Base-by-base conservation (phyloP, 139 green algal species). In the Haematococcus lacustris region DNA sequence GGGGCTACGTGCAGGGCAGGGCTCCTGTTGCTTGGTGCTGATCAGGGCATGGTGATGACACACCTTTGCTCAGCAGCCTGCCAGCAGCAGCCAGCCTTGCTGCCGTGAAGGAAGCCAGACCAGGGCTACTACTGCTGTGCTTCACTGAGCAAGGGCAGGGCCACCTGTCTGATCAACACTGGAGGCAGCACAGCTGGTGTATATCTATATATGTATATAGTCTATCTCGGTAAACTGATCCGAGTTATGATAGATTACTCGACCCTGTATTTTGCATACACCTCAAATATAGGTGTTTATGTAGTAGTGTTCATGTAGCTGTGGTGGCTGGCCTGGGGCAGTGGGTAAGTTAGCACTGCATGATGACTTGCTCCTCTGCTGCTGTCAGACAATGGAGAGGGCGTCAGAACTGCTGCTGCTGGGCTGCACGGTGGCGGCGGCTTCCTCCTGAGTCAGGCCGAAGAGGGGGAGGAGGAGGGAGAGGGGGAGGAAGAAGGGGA, bases 401-500 rank as follows among this genome's bases (percentile, higher is more conserved):
- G 30, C n/a, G 4, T 28, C 5, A 67, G n/a, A 4, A 40, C n/a
- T 67, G n/a, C 30, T 17, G n/a, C 5, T 30, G 30, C 25, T 9
- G 5, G 30, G n/a, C 33, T 28, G 5, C 5, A 67, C 60, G 23
- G 40, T 33, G 4, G 3, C 3, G 3, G 23, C 33, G 28, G 57
- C 57, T 28, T 61, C 21, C 26, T 38, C 39, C 4, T 71, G 38
- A 32, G 39, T 61, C 32, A 53, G 4, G 40, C 43, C 13, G 47
- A 38, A 39, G 33, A 63, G 13, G 67, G 38, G 28, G 43, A 33
- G 28, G 66, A 61, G 3, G 41, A 61, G 43, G 41, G 6, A 33
- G 43, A 60, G 67, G 67, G 64, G 67, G 67, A 25, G 30, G 67
- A 63, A 63, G 67, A 72, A 6, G 67, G 26, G 32, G 67, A 64